Evolutionary conservation across 495 filamentous ascomycete species (phyloP).

Genomic region (Acidomyces sp.): DNA sequence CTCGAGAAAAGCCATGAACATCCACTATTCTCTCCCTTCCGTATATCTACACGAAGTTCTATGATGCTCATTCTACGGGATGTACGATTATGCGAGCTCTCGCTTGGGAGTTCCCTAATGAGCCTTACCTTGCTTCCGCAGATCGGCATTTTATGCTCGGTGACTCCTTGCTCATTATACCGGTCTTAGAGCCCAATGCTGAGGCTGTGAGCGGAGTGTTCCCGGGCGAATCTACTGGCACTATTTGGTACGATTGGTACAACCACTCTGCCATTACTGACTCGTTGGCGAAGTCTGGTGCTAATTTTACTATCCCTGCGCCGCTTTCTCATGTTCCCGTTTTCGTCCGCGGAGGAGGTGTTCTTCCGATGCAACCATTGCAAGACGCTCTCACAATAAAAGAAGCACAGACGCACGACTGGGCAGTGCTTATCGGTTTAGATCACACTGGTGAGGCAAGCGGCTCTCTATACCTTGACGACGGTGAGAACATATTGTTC

Average conservation of each 20-base stretch:
- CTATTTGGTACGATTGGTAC: constrained; percentile 80
- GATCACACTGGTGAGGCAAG: constrained; percentile 41
- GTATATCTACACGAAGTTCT: constrained; percentile 73
- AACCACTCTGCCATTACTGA: constrained; percentile 39
- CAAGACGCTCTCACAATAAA: constrained; percentile 57
- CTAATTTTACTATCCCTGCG: constrained; percentile 61
- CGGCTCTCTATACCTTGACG: constrained; percentile 68
- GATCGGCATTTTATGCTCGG: constrained; percentile 74
- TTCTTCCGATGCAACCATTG: constrained; percentile 59
- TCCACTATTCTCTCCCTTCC: constrained; percentile 63
- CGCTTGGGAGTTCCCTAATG: constrained; percentile 71
- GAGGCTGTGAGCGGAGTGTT: constrained; percentile 61
- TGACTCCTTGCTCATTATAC: constrained; percentile 53
- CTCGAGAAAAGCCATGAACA: constrained; percentile 52
- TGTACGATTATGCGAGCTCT: constrained; percentile 70
- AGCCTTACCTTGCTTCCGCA: constrained; percentile 51
- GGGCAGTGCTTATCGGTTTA: constrained; percentile 55
- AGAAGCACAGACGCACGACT: constrained; percentile 52
- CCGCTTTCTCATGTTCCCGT: constrained; percentile 71
- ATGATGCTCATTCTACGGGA: constrained; percentile 52
- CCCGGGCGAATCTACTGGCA: constrained; percentile 50
- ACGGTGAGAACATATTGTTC: no score
- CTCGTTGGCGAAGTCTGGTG: constrained; percentile 41
- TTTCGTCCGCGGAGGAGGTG: constrained; percentile 54
- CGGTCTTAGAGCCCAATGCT: constrained; percentile 55